phyloP scores from a whole-genome alignment of 495 filamentous ascomycete species.

The Penicillium samsonianum region DNA sequence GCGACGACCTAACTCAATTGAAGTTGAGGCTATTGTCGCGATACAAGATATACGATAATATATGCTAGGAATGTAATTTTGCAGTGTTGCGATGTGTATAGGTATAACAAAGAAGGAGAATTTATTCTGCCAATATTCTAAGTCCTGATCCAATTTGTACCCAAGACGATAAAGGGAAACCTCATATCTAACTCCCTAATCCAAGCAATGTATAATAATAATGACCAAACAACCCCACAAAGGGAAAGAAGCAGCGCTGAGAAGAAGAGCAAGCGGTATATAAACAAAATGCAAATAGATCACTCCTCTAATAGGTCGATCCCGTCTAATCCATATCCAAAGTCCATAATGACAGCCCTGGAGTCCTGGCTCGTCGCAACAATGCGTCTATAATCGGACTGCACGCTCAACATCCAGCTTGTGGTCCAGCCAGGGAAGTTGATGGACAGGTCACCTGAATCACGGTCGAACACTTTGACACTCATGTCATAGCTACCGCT shows the following conservation, averaged over 20 bases:
- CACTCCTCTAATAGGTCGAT: slow-evolving; percentile 51
- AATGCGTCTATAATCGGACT: slow-evolving; percentile 90
- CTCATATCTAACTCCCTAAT: slow-evolving; percentile 20
- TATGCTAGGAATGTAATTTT: slow-evolving; percentile 1
- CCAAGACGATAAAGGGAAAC: not conserved
- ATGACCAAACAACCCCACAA: slow-evolving; percentile 13
- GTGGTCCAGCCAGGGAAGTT: slow-evolving; percentile 87
- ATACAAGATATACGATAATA: not conserved
- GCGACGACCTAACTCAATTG: not conserved
- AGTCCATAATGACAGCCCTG: slow-evolving; percentile 86
- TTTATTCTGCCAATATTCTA: slow-evolving; percentile 15
- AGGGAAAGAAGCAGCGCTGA: slow-evolving; percentile 16
- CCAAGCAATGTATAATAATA: slow-evolving; percentile 18
- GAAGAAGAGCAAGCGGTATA: slow-evolving; percentile 18
- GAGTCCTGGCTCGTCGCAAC: slow-evolving; percentile 93
- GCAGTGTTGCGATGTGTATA: not conserved
- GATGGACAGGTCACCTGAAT: slow-evolving; percentile 68
- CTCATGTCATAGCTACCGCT: slow-evolving; percentile 92
- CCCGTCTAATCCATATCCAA: slow-evolving; percentile 52
- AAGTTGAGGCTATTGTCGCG: not conserved
- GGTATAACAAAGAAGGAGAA: not conserved
- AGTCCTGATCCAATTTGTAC: slow-evolving; percentile 7
- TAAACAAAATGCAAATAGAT: slow-evolving; percentile 20
- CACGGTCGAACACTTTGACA: slow-evolving; percentile 88
- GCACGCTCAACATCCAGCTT: slow-evolving; percentile 94